Evolutionary conservation across 495 filamentous ascomycete genomes (phyloP).

Genomic region (Jackrogersella minutella): DNA sequence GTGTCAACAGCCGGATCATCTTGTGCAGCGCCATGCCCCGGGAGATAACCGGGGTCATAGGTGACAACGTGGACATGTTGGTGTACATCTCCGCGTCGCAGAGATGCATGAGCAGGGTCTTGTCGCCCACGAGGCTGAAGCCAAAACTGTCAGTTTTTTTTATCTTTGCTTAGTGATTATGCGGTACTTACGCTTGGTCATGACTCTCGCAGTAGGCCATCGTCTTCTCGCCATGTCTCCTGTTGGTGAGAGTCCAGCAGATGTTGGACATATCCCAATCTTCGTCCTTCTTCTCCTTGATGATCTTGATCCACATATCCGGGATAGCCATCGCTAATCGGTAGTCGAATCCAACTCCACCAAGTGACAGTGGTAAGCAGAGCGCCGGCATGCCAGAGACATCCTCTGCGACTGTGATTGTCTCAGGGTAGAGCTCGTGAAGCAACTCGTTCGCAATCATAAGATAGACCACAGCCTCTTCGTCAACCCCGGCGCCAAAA

Average conservation of each 20-base stretch:
- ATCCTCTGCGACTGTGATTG: constrained; percentile 93
- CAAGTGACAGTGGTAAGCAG: constrained; percentile 83
- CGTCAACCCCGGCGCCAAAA: constrained; percentile 90
- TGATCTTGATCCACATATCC: constrained; percentile 98
- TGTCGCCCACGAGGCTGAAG: constrained; percentile 90
- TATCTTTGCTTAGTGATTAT: neutral
- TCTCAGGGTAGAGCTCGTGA: constrained; percentile 83
- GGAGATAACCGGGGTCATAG: constrained; percentile 88
- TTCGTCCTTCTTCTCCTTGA: constrained; percentile 91
- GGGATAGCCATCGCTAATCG: constrained; percentile 97
- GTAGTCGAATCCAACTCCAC: constrained; percentile 96
- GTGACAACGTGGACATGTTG: constrained; percentile 87
- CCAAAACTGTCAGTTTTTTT: constrained; percentile 43
- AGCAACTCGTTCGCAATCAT: constrained; percentile 98
- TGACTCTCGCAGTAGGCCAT: constrained; percentile 98
- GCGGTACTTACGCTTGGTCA: constrained; percentile 87
- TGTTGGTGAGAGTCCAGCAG: constrained; percentile 85
- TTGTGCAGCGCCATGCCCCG: constrained; percentile 94
- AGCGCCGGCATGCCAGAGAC: constrained; percentile 98
- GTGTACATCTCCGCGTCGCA: constrained; percentile 98
- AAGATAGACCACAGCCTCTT: constrained; percentile 93
- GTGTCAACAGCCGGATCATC: constrained; percentile 93
- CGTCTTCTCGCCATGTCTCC: constrained; percentile 95
- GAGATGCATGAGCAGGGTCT: constrained; percentile 95
- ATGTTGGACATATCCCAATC: constrained; percentile 93